These are phyloP conservation scores for Cercospora sojina DNA, from an alignment of 2,329 filamentous ascomycete species.

Conservation along the genomic window DNA sequence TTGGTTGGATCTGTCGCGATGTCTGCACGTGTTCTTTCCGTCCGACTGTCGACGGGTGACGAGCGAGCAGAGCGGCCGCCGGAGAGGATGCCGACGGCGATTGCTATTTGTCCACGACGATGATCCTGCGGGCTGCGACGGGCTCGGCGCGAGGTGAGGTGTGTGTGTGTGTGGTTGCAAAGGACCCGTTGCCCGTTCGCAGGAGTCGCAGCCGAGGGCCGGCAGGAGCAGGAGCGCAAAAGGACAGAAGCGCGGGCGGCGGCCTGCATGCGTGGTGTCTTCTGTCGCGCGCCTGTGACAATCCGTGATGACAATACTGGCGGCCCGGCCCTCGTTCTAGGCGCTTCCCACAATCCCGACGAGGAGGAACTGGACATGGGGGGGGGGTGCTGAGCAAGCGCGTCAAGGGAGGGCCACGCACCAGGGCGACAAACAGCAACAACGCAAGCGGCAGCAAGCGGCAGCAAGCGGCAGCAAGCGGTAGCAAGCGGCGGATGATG, in stretches of 20 bases:
- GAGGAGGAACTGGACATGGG: not conserved
- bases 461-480: not conserved
- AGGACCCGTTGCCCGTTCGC: not conserved
- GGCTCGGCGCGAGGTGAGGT: not conserved
- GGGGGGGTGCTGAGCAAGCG: not conserved
- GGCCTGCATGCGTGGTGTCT: not conserved
- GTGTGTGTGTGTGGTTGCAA: not conserved
- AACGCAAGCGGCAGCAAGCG: not conserved
- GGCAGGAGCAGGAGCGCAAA: not conserved
- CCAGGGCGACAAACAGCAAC: conserved; percentile 4
- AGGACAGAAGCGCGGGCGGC: not conserved
- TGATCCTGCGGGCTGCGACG: not conserved
- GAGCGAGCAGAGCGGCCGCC: not conserved
- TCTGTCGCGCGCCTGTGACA: not conserved
- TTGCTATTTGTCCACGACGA: not conserved
- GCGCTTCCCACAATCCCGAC: not conserved
- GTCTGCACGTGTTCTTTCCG: not conserved
- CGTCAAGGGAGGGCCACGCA: not conserved
- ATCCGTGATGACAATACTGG: not conserved
- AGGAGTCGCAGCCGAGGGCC: conserved; percentile 1
- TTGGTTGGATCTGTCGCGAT: not conserved
- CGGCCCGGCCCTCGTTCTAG: not conserved
- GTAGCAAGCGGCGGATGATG: conserved; percentile 1
- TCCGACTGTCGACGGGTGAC: not conserved
- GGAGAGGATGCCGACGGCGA: not conserved